Conservation (phyloP, 257 asterid species). For the Ophiorrhiza pumila region DNA sequence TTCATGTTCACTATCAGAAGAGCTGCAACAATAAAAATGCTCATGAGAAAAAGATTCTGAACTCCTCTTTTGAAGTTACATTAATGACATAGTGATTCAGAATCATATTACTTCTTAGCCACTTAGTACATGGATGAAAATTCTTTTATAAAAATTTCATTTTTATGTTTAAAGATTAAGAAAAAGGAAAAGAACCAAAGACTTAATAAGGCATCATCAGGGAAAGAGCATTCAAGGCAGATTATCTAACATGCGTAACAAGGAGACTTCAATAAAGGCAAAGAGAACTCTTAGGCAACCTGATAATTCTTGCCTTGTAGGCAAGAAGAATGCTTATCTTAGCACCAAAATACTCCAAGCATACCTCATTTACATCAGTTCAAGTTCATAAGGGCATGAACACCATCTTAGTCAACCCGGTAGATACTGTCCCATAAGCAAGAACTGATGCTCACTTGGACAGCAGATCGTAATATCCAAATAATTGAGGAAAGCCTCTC, state of each 20-base stretch:
- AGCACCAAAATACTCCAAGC: not conserved
- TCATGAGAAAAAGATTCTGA: constrained; percentile 9
- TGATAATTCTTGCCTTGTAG: not conserved
- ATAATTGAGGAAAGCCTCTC: not conserved
- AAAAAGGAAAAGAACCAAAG: not conserved
- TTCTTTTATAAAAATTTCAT: too few relatives aligned
- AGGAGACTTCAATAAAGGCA: not conserved
- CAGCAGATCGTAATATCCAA: too few relatives aligned
- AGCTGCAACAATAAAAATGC: constrained; percentile 38
- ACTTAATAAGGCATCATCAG: not conserved
- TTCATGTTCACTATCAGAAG: constrained; percentile 65
- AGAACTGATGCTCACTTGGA: too few relatives aligned
- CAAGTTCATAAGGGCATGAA: too few relatives aligned
- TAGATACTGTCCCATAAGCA: not conserved
- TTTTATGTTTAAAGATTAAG: not conserved
- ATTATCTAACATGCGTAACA: not conserved
- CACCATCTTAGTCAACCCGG: not conserved
- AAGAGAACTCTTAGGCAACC: not conserved
- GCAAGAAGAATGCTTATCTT: not conserved
- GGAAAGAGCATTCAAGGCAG: not conserved
- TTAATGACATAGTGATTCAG: not conserved
- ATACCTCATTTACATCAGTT: not conserved
- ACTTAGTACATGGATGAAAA: not conserved
- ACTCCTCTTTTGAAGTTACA: not conserved
- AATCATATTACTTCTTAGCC: not conserved